These are phyloP conservation scores for Colletotrichum melonis DNA, from an alignment of 2,329 filamentous ascomycete genomes.

Conservation along the genomic window DNA sequence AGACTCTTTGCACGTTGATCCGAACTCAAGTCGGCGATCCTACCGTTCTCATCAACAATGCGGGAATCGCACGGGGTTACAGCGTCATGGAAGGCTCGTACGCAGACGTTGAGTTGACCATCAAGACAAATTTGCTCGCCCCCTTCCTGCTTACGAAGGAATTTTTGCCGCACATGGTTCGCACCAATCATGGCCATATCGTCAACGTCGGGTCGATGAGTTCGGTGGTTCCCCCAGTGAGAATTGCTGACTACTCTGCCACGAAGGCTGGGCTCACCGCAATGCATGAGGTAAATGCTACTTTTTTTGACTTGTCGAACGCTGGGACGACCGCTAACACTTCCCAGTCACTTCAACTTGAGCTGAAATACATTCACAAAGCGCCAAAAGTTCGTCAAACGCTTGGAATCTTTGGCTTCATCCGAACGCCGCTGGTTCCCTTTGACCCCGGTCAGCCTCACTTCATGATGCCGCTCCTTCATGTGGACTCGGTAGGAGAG, in stretches of 20 bases:
- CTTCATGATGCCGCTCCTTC: constrained; percentile 45
- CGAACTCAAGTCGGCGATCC: constrained; percentile 49
- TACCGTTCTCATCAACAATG: constrained; percentile 50
- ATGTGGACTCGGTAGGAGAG: constrained; percentile 47
- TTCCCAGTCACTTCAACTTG: constrained; percentile 42
- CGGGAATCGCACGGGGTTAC: constrained; percentile 43
- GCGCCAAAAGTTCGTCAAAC: constrained; percentile 44
- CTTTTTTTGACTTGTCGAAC: no score
- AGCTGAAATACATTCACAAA: constrained; percentile 43
- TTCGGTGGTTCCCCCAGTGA: constrained; percentile 62
- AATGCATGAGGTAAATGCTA: constrained; percentile 42
- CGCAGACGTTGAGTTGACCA: constrained; percentile 43
- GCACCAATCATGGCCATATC: constrained; percentile 71
- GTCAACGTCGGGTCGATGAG: constrained; percentile 71
- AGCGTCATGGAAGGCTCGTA: constrained; percentile 45
- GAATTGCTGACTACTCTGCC: constrained; percentile 69
- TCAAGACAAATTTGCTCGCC: constrained; percentile 63
- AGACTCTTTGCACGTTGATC: constrained; percentile 43
- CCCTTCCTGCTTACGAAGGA: constrained; percentile 69
- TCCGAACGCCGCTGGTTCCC: constrained; percentile 45
- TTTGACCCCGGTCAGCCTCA: constrained; percentile 40
- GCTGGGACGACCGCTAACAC: constrained; percentile 1
- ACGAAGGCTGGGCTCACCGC: constrained; percentile 57
- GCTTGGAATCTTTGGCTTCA: constrained; percentile 45
- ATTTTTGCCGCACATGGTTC: constrained; percentile 70